Percentiles rank a stretch among this genome's conserved stretches.
Evolutionary conservation across 441 rosid genomes (phyloP).

Genomic region (Pelargonium hybrid): DNA sequence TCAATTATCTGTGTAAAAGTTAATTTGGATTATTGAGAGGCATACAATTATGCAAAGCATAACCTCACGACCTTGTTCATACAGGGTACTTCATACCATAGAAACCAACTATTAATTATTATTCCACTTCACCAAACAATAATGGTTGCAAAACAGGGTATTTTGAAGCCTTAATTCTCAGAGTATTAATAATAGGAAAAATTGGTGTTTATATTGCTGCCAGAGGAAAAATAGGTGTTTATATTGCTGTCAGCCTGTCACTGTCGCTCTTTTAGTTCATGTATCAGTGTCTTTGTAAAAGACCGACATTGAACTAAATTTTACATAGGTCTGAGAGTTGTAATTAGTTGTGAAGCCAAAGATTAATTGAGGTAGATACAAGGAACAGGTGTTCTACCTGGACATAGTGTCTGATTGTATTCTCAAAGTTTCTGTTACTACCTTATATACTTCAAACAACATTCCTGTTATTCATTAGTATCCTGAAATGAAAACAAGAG

Average conservation of each 20-base stretch:
- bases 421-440: neutral
- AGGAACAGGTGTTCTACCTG: neutral
- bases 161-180: neutral
- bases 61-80: neutral
- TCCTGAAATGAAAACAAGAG: constrained; percentile 8
- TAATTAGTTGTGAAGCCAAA: constrained; percentile 1
- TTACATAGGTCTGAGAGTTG: neutral
- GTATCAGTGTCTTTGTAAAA: neutral
- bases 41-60: neutral
- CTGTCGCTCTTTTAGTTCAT: neutral
- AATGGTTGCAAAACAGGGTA: neutral
- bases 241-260: too few relatives aligned
- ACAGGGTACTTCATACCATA: neutral
- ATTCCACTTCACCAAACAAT: neutral
- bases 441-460: neutral
- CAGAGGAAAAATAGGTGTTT: too few relatives aligned
- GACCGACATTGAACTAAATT: constrained; percentile 5
- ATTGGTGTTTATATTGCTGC: neutral
- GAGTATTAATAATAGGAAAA: neutral
- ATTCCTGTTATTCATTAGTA: neutral
- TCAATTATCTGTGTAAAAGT: neutral
- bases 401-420: neutral
- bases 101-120: neutral
- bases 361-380: neutral
- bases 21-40: neutral